Evolutionary conservation across 2,329 filamentous ascomycete species (phyloP).

Genomic region (Nigrospora sphaerica): DNA sequence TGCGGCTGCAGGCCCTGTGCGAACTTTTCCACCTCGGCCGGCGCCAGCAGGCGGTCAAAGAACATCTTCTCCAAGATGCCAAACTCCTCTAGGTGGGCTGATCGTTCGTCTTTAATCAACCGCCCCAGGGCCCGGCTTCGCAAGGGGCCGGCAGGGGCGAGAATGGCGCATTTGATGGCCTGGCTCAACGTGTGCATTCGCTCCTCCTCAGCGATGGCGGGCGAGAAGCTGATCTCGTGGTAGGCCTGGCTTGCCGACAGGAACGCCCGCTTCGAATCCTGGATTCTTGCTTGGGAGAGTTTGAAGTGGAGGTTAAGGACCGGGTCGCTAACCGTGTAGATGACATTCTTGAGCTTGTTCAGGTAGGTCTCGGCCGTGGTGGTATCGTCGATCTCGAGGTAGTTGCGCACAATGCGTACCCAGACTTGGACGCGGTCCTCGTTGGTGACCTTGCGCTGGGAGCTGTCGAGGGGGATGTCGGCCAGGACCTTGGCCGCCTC

Average conservation of each 20-base stretch:
- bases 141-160: slow-evolving; percentile 83
- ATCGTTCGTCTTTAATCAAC: slow-evolving; percentile 89
- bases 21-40: slow-evolving; percentile 81
- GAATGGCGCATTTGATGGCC: slow-evolving; percentile 84
- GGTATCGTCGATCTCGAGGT: slow-evolving; percentile 89
- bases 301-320: slow-evolving; percentile 78
- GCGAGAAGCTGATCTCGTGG: slow-evolving; percentile 74
- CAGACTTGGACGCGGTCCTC: slow-evolving; percentile 79
- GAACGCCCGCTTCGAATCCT: slow-evolving; percentile 85
- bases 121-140: slow-evolving; percentile 73
- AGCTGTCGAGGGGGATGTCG: slow-evolving; percentile 81
- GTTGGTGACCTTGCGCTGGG: slow-evolving; percentile 76
- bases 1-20: slow-evolving; percentile 74
- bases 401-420: slow-evolving; percentile 91
- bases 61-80: slow-evolving; percentile 97
- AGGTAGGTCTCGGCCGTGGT: slow-evolving; percentile 78
- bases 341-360: slow-evolving; percentile 92
- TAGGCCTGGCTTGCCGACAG: slow-evolving; percentile 82
- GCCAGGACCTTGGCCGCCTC: slow-evolving; percentile 72
- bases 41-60: slow-evolving; percentile 74
- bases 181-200: slow-evolving; percentile 76
- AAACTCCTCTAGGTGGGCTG: slow-evolving; percentile 68
- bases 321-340: slow-evolving; percentile 68
- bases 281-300: slow-evolving; percentile 85
- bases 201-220: slow-evolving; percentile 78